Evolutionary conservation across 169 alveolate genomes (phyloP).

Genomic region (Perkinsus marinus): DNA sequence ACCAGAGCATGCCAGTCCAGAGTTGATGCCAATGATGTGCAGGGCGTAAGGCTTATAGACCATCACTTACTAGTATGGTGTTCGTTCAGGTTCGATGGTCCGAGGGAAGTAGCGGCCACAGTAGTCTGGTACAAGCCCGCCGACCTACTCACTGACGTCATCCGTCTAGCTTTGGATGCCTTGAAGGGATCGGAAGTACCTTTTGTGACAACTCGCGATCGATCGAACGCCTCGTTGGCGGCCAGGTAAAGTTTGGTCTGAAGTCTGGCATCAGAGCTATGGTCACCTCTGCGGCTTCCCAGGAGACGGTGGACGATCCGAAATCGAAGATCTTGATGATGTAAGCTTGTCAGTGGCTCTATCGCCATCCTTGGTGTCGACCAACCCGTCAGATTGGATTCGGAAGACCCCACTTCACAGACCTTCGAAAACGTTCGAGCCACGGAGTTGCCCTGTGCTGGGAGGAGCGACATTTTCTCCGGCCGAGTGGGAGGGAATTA

Average conservation of each 20-base stretch:
- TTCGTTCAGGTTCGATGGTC: not conserved
- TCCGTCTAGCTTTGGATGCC: not conserved
- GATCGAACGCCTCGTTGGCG: not conserved
- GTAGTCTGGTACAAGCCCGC: not conserved
- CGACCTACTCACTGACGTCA: not conserved
- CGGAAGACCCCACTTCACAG: not conserved
- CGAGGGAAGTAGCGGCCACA: not conserved
- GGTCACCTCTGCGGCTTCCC: not conserved
- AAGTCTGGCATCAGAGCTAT: not conserved
- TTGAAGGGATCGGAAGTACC: not conserved
- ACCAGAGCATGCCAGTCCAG: not conserved
- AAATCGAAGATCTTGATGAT: not conserved
- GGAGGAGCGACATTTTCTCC: not conserved
- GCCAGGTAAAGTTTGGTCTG: not conserved
- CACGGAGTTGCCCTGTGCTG: not conserved
- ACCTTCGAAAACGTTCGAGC: not conserved
- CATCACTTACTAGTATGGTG: not conserved
- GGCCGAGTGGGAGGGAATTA: not conserved
- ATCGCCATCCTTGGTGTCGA: not conserved
- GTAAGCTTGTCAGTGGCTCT: not conserved
- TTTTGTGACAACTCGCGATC: not conserved
- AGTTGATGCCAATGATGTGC: not conserved
- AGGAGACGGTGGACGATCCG: not conserved
- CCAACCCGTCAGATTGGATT: not conserved
- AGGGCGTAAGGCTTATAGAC: not conserved